phyloP scores from a whole-genome alignment of 352 stramenopile species.

The Phytophthora sansomeana region DNA sequence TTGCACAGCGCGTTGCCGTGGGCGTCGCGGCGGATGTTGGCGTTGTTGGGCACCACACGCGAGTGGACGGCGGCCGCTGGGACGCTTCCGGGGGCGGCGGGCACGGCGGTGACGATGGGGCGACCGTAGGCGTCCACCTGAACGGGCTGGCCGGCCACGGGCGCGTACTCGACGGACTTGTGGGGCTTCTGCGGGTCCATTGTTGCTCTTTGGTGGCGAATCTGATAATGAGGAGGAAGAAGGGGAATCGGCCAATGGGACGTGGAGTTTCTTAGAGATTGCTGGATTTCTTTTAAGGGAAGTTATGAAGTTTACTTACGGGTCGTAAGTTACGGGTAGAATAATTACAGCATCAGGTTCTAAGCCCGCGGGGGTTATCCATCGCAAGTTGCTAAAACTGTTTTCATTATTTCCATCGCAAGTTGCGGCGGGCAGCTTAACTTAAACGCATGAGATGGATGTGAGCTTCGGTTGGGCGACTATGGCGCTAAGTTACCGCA shows the following conservation, averaged over 20 bases:
- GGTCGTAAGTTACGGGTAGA: too few relatives aligned
- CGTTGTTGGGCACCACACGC: constrained; percentile 66
- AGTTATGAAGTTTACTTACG: too few relatives aligned
- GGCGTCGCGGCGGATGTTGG: constrained; percentile 69
- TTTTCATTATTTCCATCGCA: too few relatives aligned
- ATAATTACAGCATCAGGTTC: too few relatives aligned
- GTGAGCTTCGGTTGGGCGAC: too few relatives aligned
- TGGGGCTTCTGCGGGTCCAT: constrained; percentile 41
- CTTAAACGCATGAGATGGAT: too few relatives aligned
- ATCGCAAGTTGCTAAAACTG: too few relatives aligned
- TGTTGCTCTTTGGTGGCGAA: constrained; percentile 4
- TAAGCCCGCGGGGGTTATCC: too few relatives aligned
- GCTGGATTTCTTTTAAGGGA: constrained; percentile 2
- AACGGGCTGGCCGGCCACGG: constrained; percentile 39
- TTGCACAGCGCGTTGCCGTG: constrained; percentile 81
- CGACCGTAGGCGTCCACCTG: constrained; percentile 60
- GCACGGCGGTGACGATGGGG: constrained; percentile 55
- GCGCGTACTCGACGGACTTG: constrained; percentile 29
- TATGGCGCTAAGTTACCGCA: too few relatives aligned
- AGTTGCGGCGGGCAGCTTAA: too few relatives aligned
- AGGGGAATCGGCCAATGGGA: constrained; percentile 12
- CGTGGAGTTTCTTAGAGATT: not conserved
- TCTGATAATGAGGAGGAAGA: constrained; percentile 18
- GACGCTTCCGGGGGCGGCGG: constrained; percentile 18
- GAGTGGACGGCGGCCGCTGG: constrained; percentile 27